A percentile compares a stretch with the other conserved stretches of the same genome.
Evolutionary conservation across 2,329 filamentous ascomycete species (phyloP).

Genomic region (Monosporascus sp.): DNA sequence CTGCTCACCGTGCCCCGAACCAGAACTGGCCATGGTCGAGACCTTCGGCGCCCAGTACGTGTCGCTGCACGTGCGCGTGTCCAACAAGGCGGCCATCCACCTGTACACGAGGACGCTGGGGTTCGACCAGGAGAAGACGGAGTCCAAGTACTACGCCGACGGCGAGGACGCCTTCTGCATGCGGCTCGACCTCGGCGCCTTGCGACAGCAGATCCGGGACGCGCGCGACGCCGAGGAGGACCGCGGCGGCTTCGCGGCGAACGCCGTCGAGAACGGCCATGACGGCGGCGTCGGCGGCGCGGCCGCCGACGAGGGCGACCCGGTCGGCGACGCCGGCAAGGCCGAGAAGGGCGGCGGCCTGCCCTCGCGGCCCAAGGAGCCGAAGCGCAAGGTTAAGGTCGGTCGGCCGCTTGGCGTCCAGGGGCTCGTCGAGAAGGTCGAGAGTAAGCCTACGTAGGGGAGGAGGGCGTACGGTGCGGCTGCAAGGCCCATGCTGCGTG

Average conservation of each 20-base stretch:
- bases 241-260: constrained; percentile 37
- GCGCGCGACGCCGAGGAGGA: constrained; percentile 38
- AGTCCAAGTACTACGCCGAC: constrained; percentile 92
- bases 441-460: constrained; percentile 42
- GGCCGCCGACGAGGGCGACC: constrained; percentile 57
- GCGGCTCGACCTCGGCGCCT: constrained; percentile 70
- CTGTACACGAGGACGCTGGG: constrained; percentile 90
- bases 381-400: constrained; percentile 80
- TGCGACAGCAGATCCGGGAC: constrained; percentile 50
- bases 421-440: constrained; percentile 68
- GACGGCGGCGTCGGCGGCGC: constrained; percentile 7
- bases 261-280: constrained; percentile 36
- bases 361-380: constrained; percentile 37
- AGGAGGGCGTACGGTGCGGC: neutral
- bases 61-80: constrained; percentile 90
- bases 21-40: constrained; percentile 94
- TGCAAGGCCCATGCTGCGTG: neutral
- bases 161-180: constrained; percentile 95
- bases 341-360: constrained; percentile 29
- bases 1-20: too few relatives aligned
- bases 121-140: constrained; percentile 81
- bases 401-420: constrained; percentile 75
- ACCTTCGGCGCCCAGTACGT: constrained; percentile 89
- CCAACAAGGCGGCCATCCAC: constrained; percentile 84
- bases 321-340: constrained; percentile 63